phyloP scores from a whole-genome alignment of 2,329 filamentous ascomycete species.

The Septoria linicola region DNA sequence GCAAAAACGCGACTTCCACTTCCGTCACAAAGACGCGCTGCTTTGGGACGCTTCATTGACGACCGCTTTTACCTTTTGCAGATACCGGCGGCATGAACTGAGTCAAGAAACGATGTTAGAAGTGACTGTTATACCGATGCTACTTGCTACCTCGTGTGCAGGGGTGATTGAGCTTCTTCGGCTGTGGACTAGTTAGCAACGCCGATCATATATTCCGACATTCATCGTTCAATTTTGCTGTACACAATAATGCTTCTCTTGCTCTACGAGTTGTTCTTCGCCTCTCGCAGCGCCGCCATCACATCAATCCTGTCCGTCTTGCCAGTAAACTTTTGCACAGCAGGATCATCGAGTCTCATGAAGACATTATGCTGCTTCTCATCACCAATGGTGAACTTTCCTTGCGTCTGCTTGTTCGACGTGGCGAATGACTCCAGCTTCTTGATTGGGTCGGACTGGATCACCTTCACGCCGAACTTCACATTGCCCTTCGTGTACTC shows the following conservation, averaged over 20 bases:
- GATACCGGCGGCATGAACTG: no score
- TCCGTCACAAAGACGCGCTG: no score
- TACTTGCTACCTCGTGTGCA: no score
- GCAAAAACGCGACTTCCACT: no score
- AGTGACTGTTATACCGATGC: no score
- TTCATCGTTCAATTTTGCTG: no score
- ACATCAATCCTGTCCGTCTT: slow-evolving; percentile 77
- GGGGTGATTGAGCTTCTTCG: no score
- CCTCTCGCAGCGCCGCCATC: slow-evolving; percentile 79
- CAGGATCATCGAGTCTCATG: slow-evolving; percentile 82
- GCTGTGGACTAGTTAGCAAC: no score
- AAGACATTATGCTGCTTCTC: slow-evolving; percentile 99
- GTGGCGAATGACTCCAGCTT: slow-evolving; percentile 75
- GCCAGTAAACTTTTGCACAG: slow-evolving; percentile 79
- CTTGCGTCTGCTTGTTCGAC: slow-evolving; percentile 82
- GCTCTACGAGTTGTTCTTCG: slow-evolving; percentile 69
- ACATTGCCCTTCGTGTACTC: slow-evolving; percentile 98
- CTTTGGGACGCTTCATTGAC: no score
- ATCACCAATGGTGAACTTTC: slow-evolving; percentile 93
- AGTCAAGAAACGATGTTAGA: no score
- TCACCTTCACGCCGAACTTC: slow-evolving; percentile 77
- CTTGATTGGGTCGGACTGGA: slow-evolving; percentile 72
- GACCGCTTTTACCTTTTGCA: no score
- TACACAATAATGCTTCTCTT: not conserved
- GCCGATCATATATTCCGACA: no score